phyloP scores from a whole-genome alignment of 2,329 filamentous ascomycete species.

The Balansia obtecta region DNA sequence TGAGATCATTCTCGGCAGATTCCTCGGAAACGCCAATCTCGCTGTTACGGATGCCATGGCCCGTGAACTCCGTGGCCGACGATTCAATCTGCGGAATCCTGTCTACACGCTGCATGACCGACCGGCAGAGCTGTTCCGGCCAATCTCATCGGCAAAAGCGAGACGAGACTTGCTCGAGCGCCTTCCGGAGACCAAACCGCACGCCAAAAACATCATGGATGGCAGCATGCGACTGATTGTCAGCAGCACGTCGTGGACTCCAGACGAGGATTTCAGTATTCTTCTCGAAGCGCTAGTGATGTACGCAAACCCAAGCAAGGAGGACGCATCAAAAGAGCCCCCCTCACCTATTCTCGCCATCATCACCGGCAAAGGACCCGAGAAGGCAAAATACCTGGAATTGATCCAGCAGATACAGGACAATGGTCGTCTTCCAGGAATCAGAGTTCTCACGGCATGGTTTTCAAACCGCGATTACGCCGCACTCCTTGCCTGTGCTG shows the following conservation, averaged over 20 bases:
- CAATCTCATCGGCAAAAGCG: conserved; percentile 36
- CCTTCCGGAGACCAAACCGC: conserved; percentile 50
- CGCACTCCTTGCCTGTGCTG: conserved; percentile 66
- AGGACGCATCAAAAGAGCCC: conserved; percentile 26
- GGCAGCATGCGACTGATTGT: conserved; percentile 60
- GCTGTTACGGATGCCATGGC: conserved; percentile 88
- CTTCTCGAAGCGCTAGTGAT: conserved; percentile 69
- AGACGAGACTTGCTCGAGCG: conserved; percentile 49
- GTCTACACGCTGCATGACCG: conserved; percentile 74
- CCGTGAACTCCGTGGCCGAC: conserved; percentile 48
- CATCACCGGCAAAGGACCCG: conserved; percentile 89
- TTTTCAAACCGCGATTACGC: conserved; percentile 78
- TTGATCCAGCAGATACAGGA: conserved; percentile 49
- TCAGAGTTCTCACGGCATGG: conserved; percentile 73
- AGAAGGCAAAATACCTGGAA: conserved; percentile 62
- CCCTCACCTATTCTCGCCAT: conserved; percentile 66
- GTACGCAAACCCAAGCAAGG: conserved; percentile 45
- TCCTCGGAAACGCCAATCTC: conserved; percentile 60
- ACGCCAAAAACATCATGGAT: conserved; percentile 45
- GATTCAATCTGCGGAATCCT: conserved; percentile 52
- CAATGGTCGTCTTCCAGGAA: conserved; percentile 51
- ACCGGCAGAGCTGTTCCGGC: conserved; percentile 71
- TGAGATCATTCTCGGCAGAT: conserved; percentile 58
- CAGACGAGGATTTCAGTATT: conserved; percentile 88
- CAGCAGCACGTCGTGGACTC: conserved; percentile 93